Evolutionary conservation across 2,329 filamentous ascomycete species (phyloP).

Genomic region (Allantophomopsis lycopodina): DNA sequence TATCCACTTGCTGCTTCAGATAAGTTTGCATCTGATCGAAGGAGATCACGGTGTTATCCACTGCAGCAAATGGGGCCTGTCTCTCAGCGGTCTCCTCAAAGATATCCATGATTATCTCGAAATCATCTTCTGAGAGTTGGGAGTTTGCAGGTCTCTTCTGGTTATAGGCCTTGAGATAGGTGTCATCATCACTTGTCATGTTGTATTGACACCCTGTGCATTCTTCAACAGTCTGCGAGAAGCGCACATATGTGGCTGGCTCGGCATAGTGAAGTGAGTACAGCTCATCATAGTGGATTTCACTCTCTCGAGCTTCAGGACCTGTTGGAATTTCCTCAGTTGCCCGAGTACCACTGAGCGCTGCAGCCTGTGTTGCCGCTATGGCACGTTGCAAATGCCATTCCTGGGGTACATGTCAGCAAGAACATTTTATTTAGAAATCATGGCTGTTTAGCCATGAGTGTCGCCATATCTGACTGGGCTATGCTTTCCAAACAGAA

Average conservation of each 20-base stretch:
- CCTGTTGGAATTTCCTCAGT: constrained; percentile 35
- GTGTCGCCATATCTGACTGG: too few species aligned
- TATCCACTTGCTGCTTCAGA: constrained; percentile 35
- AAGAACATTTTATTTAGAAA: background rate
- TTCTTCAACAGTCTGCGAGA: constrained; percentile 96
- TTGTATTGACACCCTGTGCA: constrained; percentile 85
- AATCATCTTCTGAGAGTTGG: constrained; percentile 75
- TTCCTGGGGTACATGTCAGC: constrained; percentile 14
- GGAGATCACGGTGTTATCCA: constrained; percentile 75
- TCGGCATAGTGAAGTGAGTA: constrained; percentile 71
- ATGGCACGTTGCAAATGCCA: constrained; percentile 21
- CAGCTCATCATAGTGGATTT: constrained; percentile 75
- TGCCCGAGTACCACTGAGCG: constrained; percentile 32
- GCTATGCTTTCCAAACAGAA: background rate
- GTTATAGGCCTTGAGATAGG: constrained; percentile 75
- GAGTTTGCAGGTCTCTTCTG: constrained; percentile 49
- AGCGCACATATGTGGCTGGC: constrained; percentile 88
- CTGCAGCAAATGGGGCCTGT: constrained; percentile 76
- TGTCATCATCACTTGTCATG: constrained; percentile 83
- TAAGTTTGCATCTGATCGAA: constrained; percentile 65
- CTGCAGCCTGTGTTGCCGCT: constrained; percentile 7
- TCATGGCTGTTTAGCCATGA: background rate
- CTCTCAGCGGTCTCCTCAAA: constrained; percentile 78
- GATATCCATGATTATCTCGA: constrained; percentile 88
- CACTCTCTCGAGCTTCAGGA: constrained; percentile 11